Evolutionary conservation across 2,329 filamentous ascomycete genomes (phyloP), one percentile per base, ranked within the genome.

Genomic region (Ascochyta fabae): DNA sequence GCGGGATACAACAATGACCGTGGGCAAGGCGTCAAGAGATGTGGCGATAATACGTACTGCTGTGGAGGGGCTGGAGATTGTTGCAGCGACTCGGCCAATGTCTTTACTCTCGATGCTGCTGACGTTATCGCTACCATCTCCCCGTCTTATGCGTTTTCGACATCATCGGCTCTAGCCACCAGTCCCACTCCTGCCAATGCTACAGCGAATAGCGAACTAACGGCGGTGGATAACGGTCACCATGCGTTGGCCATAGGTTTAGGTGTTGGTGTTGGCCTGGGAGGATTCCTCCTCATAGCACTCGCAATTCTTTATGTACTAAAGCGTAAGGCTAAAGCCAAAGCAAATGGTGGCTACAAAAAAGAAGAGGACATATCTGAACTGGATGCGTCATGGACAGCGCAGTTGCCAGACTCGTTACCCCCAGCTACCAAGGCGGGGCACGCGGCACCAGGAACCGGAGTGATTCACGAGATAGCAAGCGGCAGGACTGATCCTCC

Each of bases 251-350:
- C 62, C 4, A 64, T 66, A 39, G 62, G 62, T 13, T 43, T 66
- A 1, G 64, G 64, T 10, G 62, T 66, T 3, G 64, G 64, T 15
- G 46, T 67, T 8, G 62, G 64, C 1, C 41, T 61, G 1, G 64
- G 60, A 27, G 61, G 58, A 12, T 33, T 60, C 13, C 40, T 60
- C 7, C 38, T 54, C 7, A 29, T 67, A 42, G 36, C 55, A 10
- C 53, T 63, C 16, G 58, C 53, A 9, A 27, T 56, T 9, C 29
- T 55, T 1, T 55, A 42, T 31, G 1, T 47, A 8, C 24, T 55
- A 9, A 50, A 50, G 33, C 53, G 47, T 2, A 55, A 22, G 29
- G 42, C 46, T 3, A 50, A 42, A 19, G 7, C 23, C 0, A 31
- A 31, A 36, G 22, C 31, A 7, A 44, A 41, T 8, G 41, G 35